Evolutionary conservation across 2,329 filamentous ascomycete species (phyloP), one percentile per base, ranked within the genome.

Genomic region (Dryadomyces quercus-mongolicae): DNA sequence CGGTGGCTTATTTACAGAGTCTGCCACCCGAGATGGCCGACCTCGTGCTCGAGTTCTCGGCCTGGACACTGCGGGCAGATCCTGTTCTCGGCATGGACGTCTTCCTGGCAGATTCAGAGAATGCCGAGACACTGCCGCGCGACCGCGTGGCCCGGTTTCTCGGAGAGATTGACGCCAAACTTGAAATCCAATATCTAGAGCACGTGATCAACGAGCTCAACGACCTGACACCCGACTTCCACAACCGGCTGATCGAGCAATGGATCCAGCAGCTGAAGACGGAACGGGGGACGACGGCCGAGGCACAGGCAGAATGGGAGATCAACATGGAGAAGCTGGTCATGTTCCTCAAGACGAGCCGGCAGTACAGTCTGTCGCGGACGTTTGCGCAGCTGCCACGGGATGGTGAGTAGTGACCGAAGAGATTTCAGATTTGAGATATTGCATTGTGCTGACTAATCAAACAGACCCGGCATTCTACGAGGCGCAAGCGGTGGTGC

Each of bases 101-200:
- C 0, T 98, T 98, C 68, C 71, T 93, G 0, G 88, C 88, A 1
- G 93, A 98, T 65, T 93, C 89, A 1, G 89, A 95, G 65, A 97
- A 97, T 63, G 91, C 93, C 1, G 93, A 97, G 71, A 89, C 84
- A 0, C 69, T 98, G 12, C 90, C 92, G 2, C 78, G 92, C 45
- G 79, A 87, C 34, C 78, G 73, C 52, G 87, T 98, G 0, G 74
- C 92, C 2, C 72, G 76, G 2, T 97, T 92, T 63, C 71, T 98
- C 4, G 76, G 81, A 45, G 70, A 72, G 0, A 81, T 95, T 38
- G 83, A 94, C 62, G 64, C 74, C 10, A 74, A 76, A 47, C 77
- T 97, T 12, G 89, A 93, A 58, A 78, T 88, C 25, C 78, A 74
- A 57, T 98, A 98, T 66, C 73, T 97, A 5, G 91, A 96, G 65